Percentiles rank a stretch among this genome's conserved stretches.
These are phyloP conservation scores for Rhodofomes roseus DNA, from an alignment of 1,284 basidiomycete species.

Conservation along the genomic window DNA sequence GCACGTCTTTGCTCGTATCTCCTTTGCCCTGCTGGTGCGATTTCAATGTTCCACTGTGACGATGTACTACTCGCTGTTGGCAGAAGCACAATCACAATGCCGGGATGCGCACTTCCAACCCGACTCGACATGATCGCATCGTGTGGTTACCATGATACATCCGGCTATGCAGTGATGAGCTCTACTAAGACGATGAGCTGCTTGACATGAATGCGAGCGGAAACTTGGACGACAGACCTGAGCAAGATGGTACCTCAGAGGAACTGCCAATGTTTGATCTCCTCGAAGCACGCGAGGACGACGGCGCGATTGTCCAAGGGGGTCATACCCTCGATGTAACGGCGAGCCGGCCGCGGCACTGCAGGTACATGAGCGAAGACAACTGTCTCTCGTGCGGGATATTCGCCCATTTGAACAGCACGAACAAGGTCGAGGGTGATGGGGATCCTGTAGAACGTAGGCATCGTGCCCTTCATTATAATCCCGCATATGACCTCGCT, in stretches of 20 bases:
- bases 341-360: constrained; percentile 21
- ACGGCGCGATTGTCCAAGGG: constrained; percentile 26
- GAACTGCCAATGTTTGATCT: constrained; percentile 24
- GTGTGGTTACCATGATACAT: too few species aligned
- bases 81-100: too few species aligned
- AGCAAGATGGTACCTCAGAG: neutral
- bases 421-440: constrained; percentile 6
- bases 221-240: too few species aligned
- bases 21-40: too few species aligned
- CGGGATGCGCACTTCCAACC: too few species aligned
- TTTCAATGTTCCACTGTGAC: too few species aligned
- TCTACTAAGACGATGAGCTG: too few species aligned
- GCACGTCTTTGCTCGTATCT: too few species aligned
- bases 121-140: too few species aligned
- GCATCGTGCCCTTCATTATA: constrained; percentile 23
- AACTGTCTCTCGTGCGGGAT: constrained; percentile 6
- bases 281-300: constrained; percentile 29
- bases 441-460: constrained; percentile 11
- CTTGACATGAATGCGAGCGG: too few species aligned
- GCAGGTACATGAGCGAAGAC: constrained; percentile 19
- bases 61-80: too few species aligned
- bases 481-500: constrained; percentile 25
- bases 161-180: too few species aligned
- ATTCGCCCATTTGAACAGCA: constrained; percentile 3
- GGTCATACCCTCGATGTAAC: constrained; percentile 27